Percentiles rank a stretch among this genome's conserved stretches.
These are phyloP conservation scores for Prunus davidiana DNA, from an alignment of 306 rosid genomes.

Conservation along the genomic window DNA sequence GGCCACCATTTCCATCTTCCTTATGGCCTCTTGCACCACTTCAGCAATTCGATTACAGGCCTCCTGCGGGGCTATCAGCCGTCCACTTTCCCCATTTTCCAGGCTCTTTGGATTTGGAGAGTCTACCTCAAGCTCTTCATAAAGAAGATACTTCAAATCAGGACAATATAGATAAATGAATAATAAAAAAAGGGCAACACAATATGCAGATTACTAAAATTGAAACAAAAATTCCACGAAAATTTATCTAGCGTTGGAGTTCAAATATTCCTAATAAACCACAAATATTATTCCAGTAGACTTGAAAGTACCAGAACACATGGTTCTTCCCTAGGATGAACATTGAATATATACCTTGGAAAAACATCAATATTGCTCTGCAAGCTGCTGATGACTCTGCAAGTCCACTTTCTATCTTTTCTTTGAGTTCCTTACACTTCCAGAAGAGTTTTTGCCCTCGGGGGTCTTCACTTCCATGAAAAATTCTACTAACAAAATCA, in stretches of 20 bases:
- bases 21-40: slow-evolving; percentile 92
- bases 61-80: slow-evolving; percentile 89
- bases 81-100: slow-evolving; percentile 86
- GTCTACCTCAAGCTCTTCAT: slow-evolving; percentile 80
- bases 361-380: slow-evolving; percentile 73
- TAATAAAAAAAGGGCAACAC: neutral
- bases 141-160: slow-evolving; percentile 19
- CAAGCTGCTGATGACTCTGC: slow-evolving; percentile 69
- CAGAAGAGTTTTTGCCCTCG: slow-evolving; percentile 74
- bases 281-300: neutral
- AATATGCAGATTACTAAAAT: neutral
- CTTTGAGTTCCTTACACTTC: slow-evolving; percentile 88
- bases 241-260: neutral
- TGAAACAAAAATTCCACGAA: neutral
- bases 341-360: slow-evolving; percentile 60
- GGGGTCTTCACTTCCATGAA: slow-evolving; percentile 83
- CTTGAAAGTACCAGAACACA: neutral
- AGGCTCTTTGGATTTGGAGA: slow-evolving; percentile 65
- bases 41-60: slow-evolving; percentile 93
- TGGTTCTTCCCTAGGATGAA: neutral
- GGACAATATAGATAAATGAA: neutral
- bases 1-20: slow-evolving; percentile 98
- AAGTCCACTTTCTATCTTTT: slow-evolving; percentile 57
- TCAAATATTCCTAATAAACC: neutral
- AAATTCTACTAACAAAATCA: slow-evolving; percentile 91